A percentile compares a stretch with the other conserved stretches of the same genome.
Conservation (phyloP, 2,329 filamentous ascomycete species). For the Elsinoe perseae region DNA sequence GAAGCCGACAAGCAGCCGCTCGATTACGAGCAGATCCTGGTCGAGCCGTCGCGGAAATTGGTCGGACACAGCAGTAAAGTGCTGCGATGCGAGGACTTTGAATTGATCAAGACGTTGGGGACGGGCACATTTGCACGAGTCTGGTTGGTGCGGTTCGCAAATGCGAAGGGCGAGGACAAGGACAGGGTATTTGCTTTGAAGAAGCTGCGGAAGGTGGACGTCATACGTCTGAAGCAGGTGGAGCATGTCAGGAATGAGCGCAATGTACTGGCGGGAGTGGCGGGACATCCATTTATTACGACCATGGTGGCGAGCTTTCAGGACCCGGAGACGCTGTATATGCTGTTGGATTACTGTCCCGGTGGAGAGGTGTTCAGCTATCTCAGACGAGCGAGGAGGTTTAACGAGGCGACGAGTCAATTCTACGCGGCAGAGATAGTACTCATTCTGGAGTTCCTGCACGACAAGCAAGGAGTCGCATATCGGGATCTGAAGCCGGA, state of each 20-base stretch:
- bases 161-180: slow-evolving; percentile 44
- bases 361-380: slow-evolving; percentile 82
- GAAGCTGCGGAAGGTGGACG: slow-evolving; percentile 60
- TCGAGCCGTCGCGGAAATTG: slow-evolving; percentile 37
- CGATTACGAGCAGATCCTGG: slow-evolving; percentile 36
- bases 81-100: slow-evolving; percentile 54
- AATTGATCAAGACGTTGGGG: slow-evolving; percentile 65
- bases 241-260: slow-evolving; percentile 82
- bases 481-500: slow-evolving; percentile 79
- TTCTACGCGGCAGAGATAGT: slow-evolving; percentile 83
- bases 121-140: slow-evolving; percentile 81
- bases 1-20: slow-evolving; percentile 38
- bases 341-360: slow-evolving; percentile 76
- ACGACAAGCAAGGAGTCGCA: slow-evolving; percentile 71
- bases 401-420: slow-evolving; percentile 68
- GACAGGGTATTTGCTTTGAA: slow-evolving; percentile 72
- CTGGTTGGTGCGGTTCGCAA: slow-evolving; percentile 63
- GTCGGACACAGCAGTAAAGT: slow-evolving; percentile 42
- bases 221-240: slow-evolving; percentile 77
- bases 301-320: slow-evolving; percentile 71
- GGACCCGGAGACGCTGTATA: slow-evolving; percentile 69
- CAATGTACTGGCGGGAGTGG: slow-evolving; percentile 66
- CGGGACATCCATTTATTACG: slow-evolving; percentile 77
- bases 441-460: slow-evolving; percentile 70
- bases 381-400: slow-evolving; percentile 66